These are phyloP conservation scores for Candida awuae DNA, from an alignment of 805 yeast species.

Conservation along the genomic window DNA sequence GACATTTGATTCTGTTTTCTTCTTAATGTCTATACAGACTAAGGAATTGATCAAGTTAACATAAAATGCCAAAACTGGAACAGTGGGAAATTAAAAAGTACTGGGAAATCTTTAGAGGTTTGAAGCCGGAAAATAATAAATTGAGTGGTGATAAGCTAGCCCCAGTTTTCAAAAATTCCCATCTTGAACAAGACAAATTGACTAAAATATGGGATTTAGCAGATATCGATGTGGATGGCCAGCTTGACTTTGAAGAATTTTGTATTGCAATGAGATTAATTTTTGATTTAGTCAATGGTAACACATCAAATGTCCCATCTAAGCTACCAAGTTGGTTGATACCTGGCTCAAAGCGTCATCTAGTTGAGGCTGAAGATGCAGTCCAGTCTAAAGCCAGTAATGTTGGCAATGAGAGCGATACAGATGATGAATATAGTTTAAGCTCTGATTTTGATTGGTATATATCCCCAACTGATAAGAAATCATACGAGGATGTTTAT, in stretches of 20 bases:
- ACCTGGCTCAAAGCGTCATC: conserved; percentile 80
- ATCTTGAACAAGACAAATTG: conserved; percentile 67
- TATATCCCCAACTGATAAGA: conserved; percentile 79
- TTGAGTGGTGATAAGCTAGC: conserved; percentile 79
- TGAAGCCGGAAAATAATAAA: conserved; percentile 72
- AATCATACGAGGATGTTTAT: conserved; percentile 72
- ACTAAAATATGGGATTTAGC: conserved; percentile 84
- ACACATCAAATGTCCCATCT: conserved; percentile 48
- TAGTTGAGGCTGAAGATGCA: conserved; percentile 78
- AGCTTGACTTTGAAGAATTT: conserved; percentile 92
- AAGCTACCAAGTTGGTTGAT: conserved; percentile 85
- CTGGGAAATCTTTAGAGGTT: conserved; percentile 94
- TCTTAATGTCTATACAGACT: too few relatives aligned
- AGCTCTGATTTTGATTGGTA: conserved; percentile 89
- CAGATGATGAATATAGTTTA: conserved; percentile 56
- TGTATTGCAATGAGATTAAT: conserved; percentile 95
- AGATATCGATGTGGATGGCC: conserved; percentile 89
- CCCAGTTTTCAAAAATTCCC: conserved; percentile 82
- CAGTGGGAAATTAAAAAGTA: conserved; percentile 95
- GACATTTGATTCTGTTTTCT: too few relatives aligned
- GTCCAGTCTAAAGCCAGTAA: conserved; percentile 28
- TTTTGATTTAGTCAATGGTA: conserved; percentile 81
- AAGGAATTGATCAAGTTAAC: too few relatives aligned
- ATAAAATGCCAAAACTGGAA: conserved; percentile 56
- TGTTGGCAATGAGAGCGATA: conserved; percentile 33